Base-by-base conservation (phyloP, 2,329 filamentous ascomycete species). In the Endothia cerciana region DNA sequence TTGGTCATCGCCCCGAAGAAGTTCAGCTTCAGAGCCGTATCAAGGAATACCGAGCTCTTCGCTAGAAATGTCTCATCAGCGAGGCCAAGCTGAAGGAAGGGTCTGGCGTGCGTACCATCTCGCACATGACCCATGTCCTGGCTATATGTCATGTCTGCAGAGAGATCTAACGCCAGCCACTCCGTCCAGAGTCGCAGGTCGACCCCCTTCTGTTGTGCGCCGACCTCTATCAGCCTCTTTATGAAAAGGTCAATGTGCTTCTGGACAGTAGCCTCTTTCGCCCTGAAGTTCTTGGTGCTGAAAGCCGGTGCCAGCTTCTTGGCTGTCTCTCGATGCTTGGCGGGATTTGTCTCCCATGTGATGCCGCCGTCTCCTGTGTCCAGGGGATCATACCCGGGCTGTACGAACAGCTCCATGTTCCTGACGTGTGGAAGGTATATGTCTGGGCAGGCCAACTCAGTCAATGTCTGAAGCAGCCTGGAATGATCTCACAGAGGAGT, bases 151-250 rank as follows among this genome's bases (percentile, higher is more conserved):
- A 70, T 30, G 5, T 66, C 68, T 3, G 63, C 61, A 7, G 69
- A 63, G 4, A 70, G 53, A 25, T 70, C 69, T 51, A 69, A 38
- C 1, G 58, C 66, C 10, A 70, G 47, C 69, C 69, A 69, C 45
- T 69, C 51, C 7, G 60, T 51, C 69, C 69, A 69, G 3, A 49
- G 40, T 3, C 28, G 60, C 17, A 70, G 15, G 11, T 68, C 66
- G 22, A 58, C 57, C 0, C 64, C 65, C 19, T 60, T 22, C 0
- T 15, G 15, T 11, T 0, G 28, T 1, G 13, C 38, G 2, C 63
- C 62, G 2, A 60, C 0, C 0, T 65, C 62, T 7, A 36, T 64
- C 63, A 70, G 68, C 4, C n/a, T 63, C 11, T 62, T 1, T 11
- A 70, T 40, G 25, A 70, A 67, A 2, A 62, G 19, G 33, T 71